These are phyloP conservation scores for Lasiosphaeris hirsuta DNA, from an alignment of 495 filamentous ascomycete genomes.

Conservation along the genomic window DNA sequence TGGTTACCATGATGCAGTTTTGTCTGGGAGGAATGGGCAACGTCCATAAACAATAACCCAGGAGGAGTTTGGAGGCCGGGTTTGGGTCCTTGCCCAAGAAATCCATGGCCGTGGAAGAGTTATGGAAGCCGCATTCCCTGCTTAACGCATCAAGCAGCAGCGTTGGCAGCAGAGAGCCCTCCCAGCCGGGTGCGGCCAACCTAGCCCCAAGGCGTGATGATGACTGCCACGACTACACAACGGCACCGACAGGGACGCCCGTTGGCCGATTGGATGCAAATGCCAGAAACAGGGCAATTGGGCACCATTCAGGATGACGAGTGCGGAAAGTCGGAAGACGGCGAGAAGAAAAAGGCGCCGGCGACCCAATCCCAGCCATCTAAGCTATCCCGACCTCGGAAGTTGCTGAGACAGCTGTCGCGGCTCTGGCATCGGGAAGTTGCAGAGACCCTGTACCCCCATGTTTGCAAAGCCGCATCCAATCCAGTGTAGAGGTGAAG, in stretches of 20 bases:
- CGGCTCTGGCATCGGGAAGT: neutral
- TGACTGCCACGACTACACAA: neutral
- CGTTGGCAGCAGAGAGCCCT: neutral
- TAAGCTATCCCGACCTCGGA: conserved; percentile 8
- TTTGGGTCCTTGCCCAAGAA: conserved; percentile 5
- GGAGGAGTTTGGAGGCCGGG: neutral
- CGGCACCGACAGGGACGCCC: neutral
- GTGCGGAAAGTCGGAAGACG: conserved; percentile 4
- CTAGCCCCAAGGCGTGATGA: neutral
- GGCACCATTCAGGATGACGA: conserved; percentile 1
- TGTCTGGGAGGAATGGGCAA: conserved; percentile 12
- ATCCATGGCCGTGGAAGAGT: neutral
- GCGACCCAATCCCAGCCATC: conserved; percentile 1
- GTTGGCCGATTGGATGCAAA: conserved; percentile 4
- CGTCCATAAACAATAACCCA: neutral
- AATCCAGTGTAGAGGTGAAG: neutral
- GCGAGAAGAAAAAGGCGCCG: conserved; percentile 1
- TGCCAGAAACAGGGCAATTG: neutral
- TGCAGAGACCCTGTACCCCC: neutral
- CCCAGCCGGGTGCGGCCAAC: conserved; percentile 4
- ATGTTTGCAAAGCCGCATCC: conserved; percentile 1
- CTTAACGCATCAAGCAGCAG: too few species aligned
- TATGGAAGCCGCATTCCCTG: too few species aligned
- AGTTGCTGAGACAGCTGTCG: neutral
- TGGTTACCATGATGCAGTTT: conserved; percentile 9